These are phyloP conservation scores for Monoraphidium neglectum DNA, from an alignment of 139 green algal species.

Conservation along the genomic window DNA sequence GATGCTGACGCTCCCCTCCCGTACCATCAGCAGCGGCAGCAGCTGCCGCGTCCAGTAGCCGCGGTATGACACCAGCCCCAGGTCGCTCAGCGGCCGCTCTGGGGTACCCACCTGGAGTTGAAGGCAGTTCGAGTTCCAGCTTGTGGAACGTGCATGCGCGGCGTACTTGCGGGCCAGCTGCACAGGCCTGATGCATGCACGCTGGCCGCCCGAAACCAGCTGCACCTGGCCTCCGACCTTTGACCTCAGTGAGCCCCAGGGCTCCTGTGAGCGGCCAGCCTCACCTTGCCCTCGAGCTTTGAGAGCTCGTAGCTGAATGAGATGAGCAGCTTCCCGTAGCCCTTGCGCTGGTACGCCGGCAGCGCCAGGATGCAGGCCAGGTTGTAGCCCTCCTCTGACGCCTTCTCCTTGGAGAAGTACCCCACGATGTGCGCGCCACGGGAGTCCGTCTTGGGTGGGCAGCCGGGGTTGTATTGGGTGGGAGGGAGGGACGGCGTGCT, in stretches of 20 bases:
- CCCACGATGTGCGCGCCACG: constrained; percentile 82
- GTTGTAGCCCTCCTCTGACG: constrained; percentile 94
- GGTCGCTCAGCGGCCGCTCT: constrained; percentile 95
- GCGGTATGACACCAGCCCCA: constrained; percentile 94
- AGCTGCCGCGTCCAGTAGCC: constrained; percentile 96
- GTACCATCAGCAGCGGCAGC: constrained; percentile 82
- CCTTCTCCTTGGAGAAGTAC: constrained; percentile 94
- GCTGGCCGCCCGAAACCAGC: too few relatives aligned
- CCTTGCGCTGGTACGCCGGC: constrained; percentile 96
- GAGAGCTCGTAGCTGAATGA: constrained; percentile 97
- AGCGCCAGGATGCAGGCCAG: constrained; percentile 99
- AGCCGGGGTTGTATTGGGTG: background rate
- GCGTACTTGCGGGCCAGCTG: too few relatives aligned
- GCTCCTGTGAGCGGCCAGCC: too few relatives aligned
- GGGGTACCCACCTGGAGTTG: constrained; percentile 94
- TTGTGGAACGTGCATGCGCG: too few relatives aligned
- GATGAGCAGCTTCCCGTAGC: constrained; percentile 99
- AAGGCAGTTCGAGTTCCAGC: constrained; percentile 77
- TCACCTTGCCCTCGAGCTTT: constrained; percentile 96
- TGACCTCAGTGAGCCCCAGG: too few relatives aligned
- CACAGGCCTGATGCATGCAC: too few relatives aligned
- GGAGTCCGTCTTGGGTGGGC: too few relatives aligned
- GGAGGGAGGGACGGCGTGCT: background rate
- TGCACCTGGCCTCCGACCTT: too few relatives aligned
- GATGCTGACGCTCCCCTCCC: constrained; percentile 76